Base-by-base conservation (phyloP, 768 basidiomycete species). In the Boletus rubroflammeus region DNA sequence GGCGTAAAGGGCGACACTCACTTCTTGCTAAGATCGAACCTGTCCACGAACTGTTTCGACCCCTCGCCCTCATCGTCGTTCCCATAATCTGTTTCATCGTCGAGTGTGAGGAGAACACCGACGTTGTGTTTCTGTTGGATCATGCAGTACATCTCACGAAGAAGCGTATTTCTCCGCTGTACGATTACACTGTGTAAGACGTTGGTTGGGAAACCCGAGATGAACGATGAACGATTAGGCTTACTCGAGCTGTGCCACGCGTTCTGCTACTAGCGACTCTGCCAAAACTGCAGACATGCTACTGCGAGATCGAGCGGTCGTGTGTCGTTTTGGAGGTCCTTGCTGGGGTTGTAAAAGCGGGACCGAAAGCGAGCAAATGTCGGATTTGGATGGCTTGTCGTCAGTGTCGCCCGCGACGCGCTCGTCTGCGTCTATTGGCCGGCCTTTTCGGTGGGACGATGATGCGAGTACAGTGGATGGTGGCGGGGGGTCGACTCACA, bases 81-180 rank as follows among this genome's bases (percentile, higher is more conserved):
- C 32, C 38, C 51, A 28, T 21, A 5, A 26, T 75, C 75, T 45
- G 75, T 68, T 34, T 76, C 75, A 23, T 77, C 75, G 19, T 75
- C 67, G 17, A 75, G 51, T 14, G 64, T 56, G 29, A 80, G 63
- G 36, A 78, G 57, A 32, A 72, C 55, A 23, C 78, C 78, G 41
- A 78, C 62, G 58, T 73, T 73, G 48, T 79, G 73, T 62, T 81
- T 79, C 52, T 75, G 76, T 53, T 76, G 78, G 46, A 88, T 77
- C 75, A 91, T 80, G 49, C 73, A 70, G 71, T 81, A 86, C 82
- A 91, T 83, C 67, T 90, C 81, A 40, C 78, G 77, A 66, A 91
- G 78, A 46, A 90, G 78, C 50, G 75, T 83, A 83, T 87, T 85
- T 68, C 88, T 76, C 60, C 82, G 83, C 44, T 77, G 71, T 41